Conservation (phyloP, 1,139 yeast species). For the Candida gigantensis region DNA sequence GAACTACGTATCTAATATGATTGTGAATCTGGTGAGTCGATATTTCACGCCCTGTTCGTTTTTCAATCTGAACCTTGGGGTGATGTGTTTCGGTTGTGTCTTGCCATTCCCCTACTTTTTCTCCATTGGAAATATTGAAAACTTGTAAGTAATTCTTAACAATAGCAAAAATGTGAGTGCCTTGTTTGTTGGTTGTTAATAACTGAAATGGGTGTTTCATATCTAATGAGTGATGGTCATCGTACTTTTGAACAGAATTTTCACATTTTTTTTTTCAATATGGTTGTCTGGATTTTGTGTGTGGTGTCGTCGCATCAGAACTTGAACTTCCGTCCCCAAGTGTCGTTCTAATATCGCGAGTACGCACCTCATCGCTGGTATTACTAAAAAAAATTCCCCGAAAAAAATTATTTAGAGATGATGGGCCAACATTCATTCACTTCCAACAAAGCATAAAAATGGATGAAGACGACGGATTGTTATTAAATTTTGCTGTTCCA, state of each 20-base stretch:
- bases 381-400: no score
- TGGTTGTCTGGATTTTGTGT: no score
- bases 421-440: no score
- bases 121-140: conserved; percentile 37
- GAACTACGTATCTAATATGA: conserved; percentile 60
- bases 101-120: conserved; percentile 53
- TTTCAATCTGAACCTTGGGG: conserved; percentile 43
- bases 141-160: conserved; percentile 59
- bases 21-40: conserved; percentile 58
- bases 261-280: no score
- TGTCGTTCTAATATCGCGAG: no score
- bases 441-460: no score
- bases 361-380: no score
- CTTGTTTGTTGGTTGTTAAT: conserved; percentile 42
- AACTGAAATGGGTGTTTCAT: conserved; percentile 75
- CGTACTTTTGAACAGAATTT: no score
- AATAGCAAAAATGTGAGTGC: conserved; percentile 52
- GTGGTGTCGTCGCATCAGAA: no score
- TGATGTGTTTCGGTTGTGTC: conserved; percentile 40
- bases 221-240: neutral
- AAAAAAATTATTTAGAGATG: no score
- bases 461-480: conserved; percentile 61
- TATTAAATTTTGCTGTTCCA: conserved; percentile 61
- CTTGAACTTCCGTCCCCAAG: no score
- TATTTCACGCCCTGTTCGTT: conserved; percentile 13